Percentiles rank a stretch among this genome's conserved stretches.
These are phyloP conservation scores for Scedosporium dehoogii DNA, from an alignment of 2,329 filamentous ascomycete species.

Conservation along the genomic window DNA sequence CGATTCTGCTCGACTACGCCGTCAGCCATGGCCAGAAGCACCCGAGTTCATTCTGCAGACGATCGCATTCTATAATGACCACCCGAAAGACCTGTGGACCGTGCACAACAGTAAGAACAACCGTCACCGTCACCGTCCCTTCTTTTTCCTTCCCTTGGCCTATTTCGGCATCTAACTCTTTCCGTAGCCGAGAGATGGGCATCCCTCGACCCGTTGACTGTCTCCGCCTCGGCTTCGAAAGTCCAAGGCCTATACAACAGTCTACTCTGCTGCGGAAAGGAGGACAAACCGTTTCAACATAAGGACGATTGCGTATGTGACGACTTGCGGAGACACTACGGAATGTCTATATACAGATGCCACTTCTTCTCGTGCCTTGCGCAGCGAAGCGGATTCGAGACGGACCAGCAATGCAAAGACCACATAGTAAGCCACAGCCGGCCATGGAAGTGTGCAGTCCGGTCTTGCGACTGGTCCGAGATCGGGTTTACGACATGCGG, in stretches of 20 bases:
- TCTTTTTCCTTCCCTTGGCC: too few species aligned
- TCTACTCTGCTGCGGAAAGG: neutral
- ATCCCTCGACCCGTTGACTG: neutral
- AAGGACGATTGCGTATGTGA: neutral
- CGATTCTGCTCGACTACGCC: neutral
- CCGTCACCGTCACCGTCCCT: neutral
- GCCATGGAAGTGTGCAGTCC: conserved; percentile 16
- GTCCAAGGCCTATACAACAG: neutral
- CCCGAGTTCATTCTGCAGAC: neutral
- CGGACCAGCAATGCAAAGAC: neutral
- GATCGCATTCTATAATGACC: neutral
- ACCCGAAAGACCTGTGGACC: neutral
- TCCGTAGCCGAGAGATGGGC: neutral
- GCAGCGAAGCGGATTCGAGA: neutral
- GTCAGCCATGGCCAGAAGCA: neutral
- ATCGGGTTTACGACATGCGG: conserved; percentile 13
- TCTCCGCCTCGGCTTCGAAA: neutral
- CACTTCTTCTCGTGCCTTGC: neutral
- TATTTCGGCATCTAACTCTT: neutral
- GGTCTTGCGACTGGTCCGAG: conserved; percentile 12
- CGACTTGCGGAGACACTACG: neutral
- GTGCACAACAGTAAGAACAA: neutral
- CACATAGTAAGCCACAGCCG: conserved; percentile 5
- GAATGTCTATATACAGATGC: neutral
- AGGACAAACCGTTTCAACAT: neutral